These are phyloP conservation scores for Diutina ranongensis DNA, from an alignment of 1,139 yeast genomes.

Conservation along the genomic window DNA sequence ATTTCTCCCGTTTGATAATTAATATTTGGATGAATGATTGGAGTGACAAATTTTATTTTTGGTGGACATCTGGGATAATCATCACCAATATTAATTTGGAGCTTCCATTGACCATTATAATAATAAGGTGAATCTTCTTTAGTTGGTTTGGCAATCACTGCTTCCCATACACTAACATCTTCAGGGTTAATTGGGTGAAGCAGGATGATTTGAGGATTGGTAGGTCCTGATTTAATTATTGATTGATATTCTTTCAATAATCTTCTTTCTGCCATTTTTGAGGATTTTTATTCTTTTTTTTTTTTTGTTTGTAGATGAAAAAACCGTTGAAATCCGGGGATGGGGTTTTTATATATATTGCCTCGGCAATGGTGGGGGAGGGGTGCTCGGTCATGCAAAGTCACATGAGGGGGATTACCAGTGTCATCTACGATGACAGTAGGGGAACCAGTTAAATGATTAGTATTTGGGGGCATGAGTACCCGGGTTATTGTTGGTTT, in stretches of 20 bases:
- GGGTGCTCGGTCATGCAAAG: neutral
- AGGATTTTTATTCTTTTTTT: neutral
- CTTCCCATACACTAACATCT: slow-evolving; percentile 47
- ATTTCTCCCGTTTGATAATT: slow-evolving; percentile 63
- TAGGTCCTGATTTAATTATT: slow-evolving; percentile 14
- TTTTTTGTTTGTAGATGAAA: neutral
- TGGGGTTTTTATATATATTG: neutral
- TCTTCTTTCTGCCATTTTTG: slow-evolving; percentile 16
- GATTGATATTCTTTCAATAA: slow-evolving; percentile 16
- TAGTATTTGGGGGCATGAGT: no score
- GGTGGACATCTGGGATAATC: slow-evolving; percentile 71
- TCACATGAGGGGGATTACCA: no score
- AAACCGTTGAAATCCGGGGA: no score
- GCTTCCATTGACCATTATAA: slow-evolving; percentile 45
- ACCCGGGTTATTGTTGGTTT: no score
- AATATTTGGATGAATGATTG: slow-evolving; percentile 69
- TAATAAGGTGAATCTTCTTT: slow-evolving; percentile 29
- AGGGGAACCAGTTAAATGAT: neutral
- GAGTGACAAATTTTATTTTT: slow-evolving; percentile 35
- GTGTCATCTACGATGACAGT: neutral
- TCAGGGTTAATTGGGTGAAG: slow-evolving; percentile 35
- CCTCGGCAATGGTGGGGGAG: slow-evolving; percentile 2
- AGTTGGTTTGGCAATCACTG: slow-evolving; percentile 45
- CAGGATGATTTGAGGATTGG: slow-evolving; percentile 25
- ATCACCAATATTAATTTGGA: slow-evolving; percentile 38